These are phyloP conservation scores for Thamnidium elegans DNA, from an alignment of 192 early-diverging fungal genomes.

Conservation along the genomic window DNA sequence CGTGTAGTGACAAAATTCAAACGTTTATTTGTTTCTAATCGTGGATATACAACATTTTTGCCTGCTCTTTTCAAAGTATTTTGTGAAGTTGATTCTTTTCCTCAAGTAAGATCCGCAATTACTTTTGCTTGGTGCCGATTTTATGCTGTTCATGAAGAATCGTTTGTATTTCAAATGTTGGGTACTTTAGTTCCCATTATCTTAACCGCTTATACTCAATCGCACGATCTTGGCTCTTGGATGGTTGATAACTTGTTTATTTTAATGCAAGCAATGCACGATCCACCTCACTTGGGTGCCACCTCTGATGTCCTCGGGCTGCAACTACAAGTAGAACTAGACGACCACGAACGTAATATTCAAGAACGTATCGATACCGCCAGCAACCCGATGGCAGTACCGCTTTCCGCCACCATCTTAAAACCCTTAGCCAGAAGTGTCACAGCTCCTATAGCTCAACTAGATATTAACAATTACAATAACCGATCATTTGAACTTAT, in stretches of 20 bases:
- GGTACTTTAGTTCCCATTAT: conserved; percentile 50
- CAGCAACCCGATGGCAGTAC: conserved; percentile 26
- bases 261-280: conserved; percentile 47
- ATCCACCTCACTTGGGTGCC: conserved; percentile 29
- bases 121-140: conserved; percentile 49
- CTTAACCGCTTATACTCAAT: conserved; percentile 39
- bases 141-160: conserved; percentile 52
- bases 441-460: conserved; percentile 19
- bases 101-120: conserved; percentile 42
- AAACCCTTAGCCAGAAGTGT: conserved; percentile 30
- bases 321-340: conserved; percentile 35
- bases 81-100: conserved; percentile 41
- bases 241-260: conserved; percentile 43
- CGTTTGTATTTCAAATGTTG: conserved; percentile 56
- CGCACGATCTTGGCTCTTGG: conserved; percentile 32
- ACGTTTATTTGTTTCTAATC: conserved; percentile 50
- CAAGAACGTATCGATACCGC: conserved; percentile 31
- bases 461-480: conserved; percentile 15
- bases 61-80: conserved; percentile 55
- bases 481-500: conserved; percentile 42
- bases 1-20: conserved; percentile 46
- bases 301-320: conserved; percentile 34
- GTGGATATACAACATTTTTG: conserved; percentile 50
- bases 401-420: conserved; percentile 28
- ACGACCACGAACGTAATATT: conserved; percentile 32